phyloP scores from a whole-genome alignment of 2,329 filamentous ascomycete species.

The Pseudogymnoascus destructans region DNA sequence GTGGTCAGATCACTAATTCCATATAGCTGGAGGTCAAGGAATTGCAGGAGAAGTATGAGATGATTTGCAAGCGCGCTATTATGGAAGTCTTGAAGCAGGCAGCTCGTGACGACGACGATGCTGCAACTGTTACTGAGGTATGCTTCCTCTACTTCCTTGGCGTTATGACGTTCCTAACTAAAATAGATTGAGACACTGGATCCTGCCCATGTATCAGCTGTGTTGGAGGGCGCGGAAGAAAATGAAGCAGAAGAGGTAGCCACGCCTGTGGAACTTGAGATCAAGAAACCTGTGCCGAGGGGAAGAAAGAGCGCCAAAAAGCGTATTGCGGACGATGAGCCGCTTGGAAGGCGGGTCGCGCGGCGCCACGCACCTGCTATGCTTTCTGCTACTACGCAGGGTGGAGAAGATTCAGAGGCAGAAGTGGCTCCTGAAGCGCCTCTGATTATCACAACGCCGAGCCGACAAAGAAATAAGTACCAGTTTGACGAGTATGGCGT shows the following conservation, averaged over 20 bases:
- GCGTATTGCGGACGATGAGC: background rate
- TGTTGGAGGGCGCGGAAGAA: background rate
- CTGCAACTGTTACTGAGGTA: background rate
- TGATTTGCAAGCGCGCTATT: background rate
- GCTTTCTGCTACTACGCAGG: background rate
- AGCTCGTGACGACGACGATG: background rate
- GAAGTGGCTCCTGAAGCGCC: background rate
- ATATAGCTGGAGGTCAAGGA: background rate
- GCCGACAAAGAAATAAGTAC: background rate
- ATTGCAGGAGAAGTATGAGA: background rate
- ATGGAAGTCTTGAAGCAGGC: background rate
- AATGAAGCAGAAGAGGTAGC: background rate
- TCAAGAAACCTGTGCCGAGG: background rate
- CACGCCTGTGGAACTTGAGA: background rate
- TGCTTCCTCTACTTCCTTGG: background rate
- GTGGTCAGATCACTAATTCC: background rate
- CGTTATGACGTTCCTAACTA: background rate
- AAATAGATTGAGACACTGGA: background rate
- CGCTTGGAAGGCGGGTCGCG: background rate
- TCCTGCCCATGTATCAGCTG: background rate
- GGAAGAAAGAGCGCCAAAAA: background rate
- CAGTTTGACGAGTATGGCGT: slow-evolving; percentile 21
- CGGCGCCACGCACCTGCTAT: background rate
- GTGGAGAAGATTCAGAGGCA: background rate
- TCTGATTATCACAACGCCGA: background rate